Base-by-base conservation (phyloP, 2,329 filamentous ascomycete species). In the Nannizzia gypsea region DNA sequence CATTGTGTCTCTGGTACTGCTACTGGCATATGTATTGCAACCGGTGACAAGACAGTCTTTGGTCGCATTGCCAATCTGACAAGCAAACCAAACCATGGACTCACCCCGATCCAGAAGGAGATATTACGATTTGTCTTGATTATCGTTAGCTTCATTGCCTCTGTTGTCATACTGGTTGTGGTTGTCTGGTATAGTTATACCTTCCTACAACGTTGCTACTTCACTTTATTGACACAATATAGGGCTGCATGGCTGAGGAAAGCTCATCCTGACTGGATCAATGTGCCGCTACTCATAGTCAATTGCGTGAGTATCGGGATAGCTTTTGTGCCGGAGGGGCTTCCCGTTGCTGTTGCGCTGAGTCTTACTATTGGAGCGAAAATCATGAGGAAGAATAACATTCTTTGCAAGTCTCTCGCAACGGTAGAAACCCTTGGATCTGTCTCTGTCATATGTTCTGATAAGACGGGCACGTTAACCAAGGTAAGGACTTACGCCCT, bases 341-440 rank as follows among this genome's bases (percentile, higher is more conserved):
- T 89, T 0, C 86, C 86, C 0, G 85, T 89, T 57, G 85, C 86
- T 0, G 73, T 89, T 38, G 86, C 85, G 0, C 82, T 84, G 0
- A 86, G 83, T 17, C 76, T 91, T 64, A 90, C 87, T 0, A 90
- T 91, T 61, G 86, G 83, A 1, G 87, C 88, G 20, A 88, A 86
- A 64, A 80, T 88, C 65, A 90, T 91, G 88, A 80, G 80, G 63
- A 84, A 86, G 73, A 85, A 90, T 70, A 86, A 87, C 68, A 84
- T 90, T 48, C 79, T 90, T 6, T 90, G 87, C 82, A 90, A 90
- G 73, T 88, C 85, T 0, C 77, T 91, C 54, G 88, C 88, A 73
- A 90, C 87, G 0, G 86, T 89, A 0, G 87, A 90, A 72, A 90
- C 87, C 0, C 78, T 90, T 0, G 87, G 87, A 0, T 80, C 84